These are phyloP conservation scores for Rhizomucor pusillus DNA, from an alignment of 371 early-diverging fungal genomes.

Conservation along the genomic window DNA sequence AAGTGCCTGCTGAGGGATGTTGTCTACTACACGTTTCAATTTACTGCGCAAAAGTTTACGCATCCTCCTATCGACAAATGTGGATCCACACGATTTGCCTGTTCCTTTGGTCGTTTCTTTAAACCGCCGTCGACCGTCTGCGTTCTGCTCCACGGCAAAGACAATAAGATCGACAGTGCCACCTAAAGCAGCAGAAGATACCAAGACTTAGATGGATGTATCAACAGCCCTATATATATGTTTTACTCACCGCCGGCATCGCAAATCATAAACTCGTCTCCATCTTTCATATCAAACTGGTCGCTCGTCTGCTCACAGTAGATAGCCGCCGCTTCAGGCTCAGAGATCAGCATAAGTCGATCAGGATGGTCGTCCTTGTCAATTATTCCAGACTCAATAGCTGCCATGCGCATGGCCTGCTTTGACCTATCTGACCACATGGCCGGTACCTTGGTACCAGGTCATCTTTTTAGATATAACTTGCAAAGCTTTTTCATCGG, in stretches of 20 bases:
- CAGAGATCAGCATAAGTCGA: slow-evolving; percentile 54
- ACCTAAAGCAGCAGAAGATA: slow-evolving; percentile 26
- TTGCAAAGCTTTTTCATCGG: too few relatives aligned
- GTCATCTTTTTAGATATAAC: too few relatives aligned
- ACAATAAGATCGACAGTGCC: slow-evolving; percentile 64
- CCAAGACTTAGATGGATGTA: too few relatives aligned
- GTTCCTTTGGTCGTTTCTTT: slow-evolving; percentile 54
- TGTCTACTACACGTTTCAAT: slow-evolving; percentile 30
- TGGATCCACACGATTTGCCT: slow-evolving; percentile 57
- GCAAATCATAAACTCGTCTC: slow-evolving; percentile 60
- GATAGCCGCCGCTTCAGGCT: slow-evolving; percentile 63
- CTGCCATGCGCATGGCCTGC: slow-evolving; percentile 58
- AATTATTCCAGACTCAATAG: slow-evolving; percentile 51
- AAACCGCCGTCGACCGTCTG: slow-evolving; percentile 34
- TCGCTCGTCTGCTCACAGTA: slow-evolving; percentile 60
- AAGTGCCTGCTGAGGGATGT: slow-evolving; percentile 34
- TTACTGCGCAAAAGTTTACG: slow-evolving; percentile 50
- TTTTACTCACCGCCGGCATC: slow-evolving; percentile 54
- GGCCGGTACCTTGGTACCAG: slow-evolving; percentile 60
- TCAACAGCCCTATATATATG: too few relatives aligned
- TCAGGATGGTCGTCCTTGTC: slow-evolving; percentile 47
- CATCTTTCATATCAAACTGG: slow-evolving; percentile 51
- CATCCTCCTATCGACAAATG: slow-evolving; percentile 54
- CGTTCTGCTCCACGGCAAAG: slow-evolving; percentile 35
- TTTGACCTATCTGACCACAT: slow-evolving; percentile 65